These are phyloP conservation scores for Gentiana dahurica DNA, from an alignment of 257 asterid genomes.

Conservation along the genomic window DNA sequence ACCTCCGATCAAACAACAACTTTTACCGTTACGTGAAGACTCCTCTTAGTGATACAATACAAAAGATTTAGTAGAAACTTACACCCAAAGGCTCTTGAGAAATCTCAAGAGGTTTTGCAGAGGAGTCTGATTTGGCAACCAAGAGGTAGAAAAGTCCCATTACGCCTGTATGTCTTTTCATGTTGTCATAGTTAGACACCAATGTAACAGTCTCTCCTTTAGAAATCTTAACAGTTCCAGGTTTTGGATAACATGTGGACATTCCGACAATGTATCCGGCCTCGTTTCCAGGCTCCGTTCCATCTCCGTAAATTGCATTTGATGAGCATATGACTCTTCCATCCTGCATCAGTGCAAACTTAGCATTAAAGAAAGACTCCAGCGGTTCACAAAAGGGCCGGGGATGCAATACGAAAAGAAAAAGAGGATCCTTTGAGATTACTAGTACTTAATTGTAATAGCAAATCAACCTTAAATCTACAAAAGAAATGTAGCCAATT, in stretches of 20 bases:
- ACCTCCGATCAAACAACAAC: no score
- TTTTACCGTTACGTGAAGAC: no score
- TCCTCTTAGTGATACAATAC: background rate
- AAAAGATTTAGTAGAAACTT: constrained; percentile 8
- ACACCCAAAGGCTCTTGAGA: constrained; percentile 26
- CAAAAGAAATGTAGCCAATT: no score
- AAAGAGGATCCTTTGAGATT: background rate
- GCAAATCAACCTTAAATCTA: no score
- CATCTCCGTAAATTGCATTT: constrained; percentile 54
- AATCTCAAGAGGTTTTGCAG: constrained; percentile 13
- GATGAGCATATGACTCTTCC: constrained; percentile 72
- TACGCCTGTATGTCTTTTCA: constrained; percentile 60
- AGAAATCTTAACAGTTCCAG: constrained; percentile 66
- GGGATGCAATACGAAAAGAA: background rate
- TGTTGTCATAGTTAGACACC: constrained; percentile 55
- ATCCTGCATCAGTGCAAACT: constrained; percentile 29
- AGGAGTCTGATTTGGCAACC: constrained; percentile 47
- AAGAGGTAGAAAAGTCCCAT: constrained; percentile 83
- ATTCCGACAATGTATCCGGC: constrained; percentile 83
- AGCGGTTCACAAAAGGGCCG: background rate
- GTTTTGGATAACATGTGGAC: constrained; percentile 77
- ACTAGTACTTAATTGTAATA: no score
- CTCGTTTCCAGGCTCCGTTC: constrained; percentile 72
- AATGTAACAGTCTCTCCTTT: constrained; percentile 56
- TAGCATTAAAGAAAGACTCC: background rate